Percentiles rank a stretch among this genome's conserved stretches.
Conservation (phyloP, 345 rosid species). For the Gossypium raimondii region DNA sequence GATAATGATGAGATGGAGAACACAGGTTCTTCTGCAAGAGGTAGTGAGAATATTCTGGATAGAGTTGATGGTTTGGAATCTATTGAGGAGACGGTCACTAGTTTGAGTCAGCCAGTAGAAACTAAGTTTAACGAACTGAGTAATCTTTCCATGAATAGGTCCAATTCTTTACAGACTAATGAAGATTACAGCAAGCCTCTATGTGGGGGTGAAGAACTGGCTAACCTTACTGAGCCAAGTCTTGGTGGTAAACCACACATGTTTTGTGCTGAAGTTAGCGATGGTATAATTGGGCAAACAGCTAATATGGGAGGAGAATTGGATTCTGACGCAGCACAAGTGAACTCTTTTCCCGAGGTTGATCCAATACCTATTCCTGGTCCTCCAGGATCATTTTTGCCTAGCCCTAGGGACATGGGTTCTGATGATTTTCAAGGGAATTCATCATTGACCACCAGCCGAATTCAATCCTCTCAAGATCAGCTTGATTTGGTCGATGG, state of each 20-base stretch:
- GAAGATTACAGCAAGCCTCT: slow-evolving; percentile 7
- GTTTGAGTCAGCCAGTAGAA: slow-evolving; percentile 28
- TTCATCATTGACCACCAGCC: slow-evolving; percentile 79
- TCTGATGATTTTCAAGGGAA: slow-evolving; percentile 90
- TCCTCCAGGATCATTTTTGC: slow-evolving; percentile 95
- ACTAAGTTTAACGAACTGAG: slow-evolving; percentile 27
- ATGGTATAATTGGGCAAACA: slow-evolving; percentile 34
- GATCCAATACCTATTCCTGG: slow-evolving; percentile 97
- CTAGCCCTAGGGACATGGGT: slow-evolving; percentile 86
- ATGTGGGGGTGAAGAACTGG: slow-evolving; percentile 31
- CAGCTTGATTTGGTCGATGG: slow-evolving; percentile 62
- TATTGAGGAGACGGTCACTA: slow-evolving; percentile 24
- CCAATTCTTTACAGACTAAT: slow-evolving; percentile 19
- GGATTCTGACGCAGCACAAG: slow-evolving; percentile 43
- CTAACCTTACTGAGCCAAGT: slow-evolving; percentile 24
- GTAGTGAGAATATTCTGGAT: slow-evolving; percentile 12
- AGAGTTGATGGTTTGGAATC: slow-evolving; percentile 30
- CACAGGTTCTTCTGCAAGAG: slow-evolving; percentile 31
- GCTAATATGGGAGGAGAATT: slow-evolving; percentile 32
- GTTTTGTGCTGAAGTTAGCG: slow-evolving; percentile 45
- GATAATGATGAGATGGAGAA: slow-evolving; percentile 18
- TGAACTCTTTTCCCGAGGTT: slow-evolving; percentile 65
- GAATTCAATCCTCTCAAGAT: slow-evolving; percentile 73
- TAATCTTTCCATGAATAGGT: slow-evolving; percentile 28
- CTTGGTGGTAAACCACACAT: slow-evolving; percentile 41